Evolutionary conservation across 495 filamentous ascomycete genomes (phyloP).

Genomic region (Hypoxylon subgilvum): DNA sequence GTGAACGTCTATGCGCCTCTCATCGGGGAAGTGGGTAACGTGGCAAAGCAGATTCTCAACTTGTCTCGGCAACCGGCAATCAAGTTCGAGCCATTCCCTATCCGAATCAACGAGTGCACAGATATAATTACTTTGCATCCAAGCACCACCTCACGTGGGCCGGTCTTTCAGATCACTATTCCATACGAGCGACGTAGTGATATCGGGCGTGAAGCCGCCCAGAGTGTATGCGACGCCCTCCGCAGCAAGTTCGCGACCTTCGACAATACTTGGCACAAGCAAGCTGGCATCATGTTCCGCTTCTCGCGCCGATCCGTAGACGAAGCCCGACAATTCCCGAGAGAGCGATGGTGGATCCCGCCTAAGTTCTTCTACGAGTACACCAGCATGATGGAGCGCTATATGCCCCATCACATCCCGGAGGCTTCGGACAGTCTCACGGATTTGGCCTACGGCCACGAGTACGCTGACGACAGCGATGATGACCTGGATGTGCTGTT

Average conservation of each 20-base stretch:
- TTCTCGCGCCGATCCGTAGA: neutral
- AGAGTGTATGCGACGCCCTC: neutral
- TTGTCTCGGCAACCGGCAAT: neutral
- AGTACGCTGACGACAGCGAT: slow-evolving; percentile 18
- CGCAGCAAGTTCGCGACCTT: neutral
- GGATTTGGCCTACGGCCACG: neutral
- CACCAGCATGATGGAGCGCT: too few species aligned
- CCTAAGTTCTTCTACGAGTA: slow-evolving; percentile 5
- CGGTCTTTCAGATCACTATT: slow-evolving; percentile 24
- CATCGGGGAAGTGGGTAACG: slow-evolving; percentile 2
- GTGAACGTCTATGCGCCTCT: slow-evolving; percentile 2
- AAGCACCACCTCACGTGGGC: neutral
- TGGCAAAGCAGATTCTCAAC: neutral
- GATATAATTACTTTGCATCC: neutral
- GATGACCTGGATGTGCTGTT: slow-evolving; percentile 26
- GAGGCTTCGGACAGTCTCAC: neutral
- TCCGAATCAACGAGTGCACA: neutral
- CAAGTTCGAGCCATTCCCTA: slow-evolving; percentile 24
- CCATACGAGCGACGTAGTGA: neutral
- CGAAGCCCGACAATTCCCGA: neutral
- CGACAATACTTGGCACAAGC: slow-evolving; percentile 15
- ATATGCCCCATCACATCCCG: neutral
- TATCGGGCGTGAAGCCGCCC: neutral
- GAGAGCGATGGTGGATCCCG: slow-evolving; percentile 9
- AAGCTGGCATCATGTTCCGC: slow-evolving; percentile 22